phyloP scores from a whole-genome alignment of 495 filamentous ascomycete genomes.

The Xylaria castorea region DNA sequence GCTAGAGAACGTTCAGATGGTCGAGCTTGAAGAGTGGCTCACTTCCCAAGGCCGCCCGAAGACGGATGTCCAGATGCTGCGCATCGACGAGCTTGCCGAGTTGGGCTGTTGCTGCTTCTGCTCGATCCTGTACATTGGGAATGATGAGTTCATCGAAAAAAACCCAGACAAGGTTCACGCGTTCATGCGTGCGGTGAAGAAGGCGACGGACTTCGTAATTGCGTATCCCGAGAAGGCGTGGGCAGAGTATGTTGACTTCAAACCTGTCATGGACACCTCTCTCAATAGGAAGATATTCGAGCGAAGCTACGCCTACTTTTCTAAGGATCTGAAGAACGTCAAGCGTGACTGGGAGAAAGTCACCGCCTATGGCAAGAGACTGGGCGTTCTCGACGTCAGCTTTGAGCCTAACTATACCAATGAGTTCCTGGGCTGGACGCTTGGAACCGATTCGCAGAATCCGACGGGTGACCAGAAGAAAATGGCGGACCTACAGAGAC shows the following conservation, averaged over 20 bases:
- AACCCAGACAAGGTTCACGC: slow-evolving; percentile 64
- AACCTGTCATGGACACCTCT: slow-evolving; percentile 67
- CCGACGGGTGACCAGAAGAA: slow-evolving; percentile 71
- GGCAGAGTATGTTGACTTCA: slow-evolving; percentile 70
- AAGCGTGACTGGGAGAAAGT: slow-evolving; percentile 73
- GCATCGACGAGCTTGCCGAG: slow-evolving; percentile 75
- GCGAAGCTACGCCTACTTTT: slow-evolving; percentile 74
- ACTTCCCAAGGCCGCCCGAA: slow-evolving; percentile 63
- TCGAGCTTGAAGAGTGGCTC: slow-evolving; percentile 75
- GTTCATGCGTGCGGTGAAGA: slow-evolving; percentile 70
- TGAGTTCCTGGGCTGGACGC: slow-evolving; percentile 64
- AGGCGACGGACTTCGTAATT: slow-evolving; percentile 70
- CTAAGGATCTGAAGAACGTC: slow-evolving; percentile 73
- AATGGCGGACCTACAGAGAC: slow-evolving; percentile 65
- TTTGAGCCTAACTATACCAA: slow-evolving; percentile 75
- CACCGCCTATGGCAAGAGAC: slow-evolving; percentile 70
- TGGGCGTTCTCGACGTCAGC: slow-evolving; percentile 61
- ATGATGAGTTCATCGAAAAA: slow-evolving; percentile 66
- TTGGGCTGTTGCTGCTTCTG: slow-evolving; percentile 79
- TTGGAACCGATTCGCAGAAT: slow-evolving; percentile 65
- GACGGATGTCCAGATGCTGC: slow-evolving; percentile 71
- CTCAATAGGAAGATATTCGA: slow-evolving; percentile 77
- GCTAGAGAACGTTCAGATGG: slow-evolving; percentile 77
- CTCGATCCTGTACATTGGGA: slow-evolving; percentile 72
- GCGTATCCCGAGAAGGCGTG: slow-evolving; percentile 63